Percentiles rank a stretch among this genome's conserved stretches.
Evolutionary conservation across 2,329 filamentous ascomycete genomes (phyloP).

Genomic region (Peltaster fructicola): DNA sequence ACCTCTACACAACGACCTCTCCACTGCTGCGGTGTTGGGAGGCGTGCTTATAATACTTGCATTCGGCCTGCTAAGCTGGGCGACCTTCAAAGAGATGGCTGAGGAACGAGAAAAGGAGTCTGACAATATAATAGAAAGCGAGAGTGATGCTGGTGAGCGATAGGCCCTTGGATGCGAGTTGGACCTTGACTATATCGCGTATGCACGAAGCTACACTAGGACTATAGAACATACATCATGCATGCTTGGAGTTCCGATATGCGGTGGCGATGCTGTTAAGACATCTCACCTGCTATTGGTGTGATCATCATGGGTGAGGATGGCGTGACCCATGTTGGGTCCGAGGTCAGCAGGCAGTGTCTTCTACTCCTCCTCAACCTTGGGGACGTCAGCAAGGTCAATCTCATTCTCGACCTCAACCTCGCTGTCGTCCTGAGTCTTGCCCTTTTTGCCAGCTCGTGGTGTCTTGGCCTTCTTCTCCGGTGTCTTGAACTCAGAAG

Average conservation of each 20-base stretch:
- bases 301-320: too few species aligned
- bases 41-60: constrained; percentile 74
- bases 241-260: too few species aligned
- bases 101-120: constrained; percentile 54
- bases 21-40: constrained; percentile 58
- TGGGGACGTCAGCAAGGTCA: constrained; percentile 2
- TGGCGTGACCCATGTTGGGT: constrained; percentile 1
- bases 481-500: too few species aligned
- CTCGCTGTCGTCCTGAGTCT: constrained; percentile 4
- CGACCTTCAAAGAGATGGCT: constrained; percentile 82
- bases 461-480: too few species aligned
- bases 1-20: constrained; percentile 51
- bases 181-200: background rate
- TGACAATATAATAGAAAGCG: constrained; percentile 21
- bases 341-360: constrained; percentile 1
- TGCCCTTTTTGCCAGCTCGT: constrained; percentile 7
- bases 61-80: constrained; percentile 75
- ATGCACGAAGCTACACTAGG: background rate
- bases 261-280: too few species aligned
- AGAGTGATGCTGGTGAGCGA: constrained; percentile 29
- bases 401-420: constrained; percentile 2
- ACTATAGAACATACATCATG: too few species aligned
- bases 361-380: constrained; percentile 3
- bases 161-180: background rate
- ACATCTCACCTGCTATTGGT: too few species aligned